These are phyloP conservation scores for Trichophyton mentagrophytes DNA, from an alignment of 2,329 filamentous ascomycete species.

Conservation along the genomic window DNA sequence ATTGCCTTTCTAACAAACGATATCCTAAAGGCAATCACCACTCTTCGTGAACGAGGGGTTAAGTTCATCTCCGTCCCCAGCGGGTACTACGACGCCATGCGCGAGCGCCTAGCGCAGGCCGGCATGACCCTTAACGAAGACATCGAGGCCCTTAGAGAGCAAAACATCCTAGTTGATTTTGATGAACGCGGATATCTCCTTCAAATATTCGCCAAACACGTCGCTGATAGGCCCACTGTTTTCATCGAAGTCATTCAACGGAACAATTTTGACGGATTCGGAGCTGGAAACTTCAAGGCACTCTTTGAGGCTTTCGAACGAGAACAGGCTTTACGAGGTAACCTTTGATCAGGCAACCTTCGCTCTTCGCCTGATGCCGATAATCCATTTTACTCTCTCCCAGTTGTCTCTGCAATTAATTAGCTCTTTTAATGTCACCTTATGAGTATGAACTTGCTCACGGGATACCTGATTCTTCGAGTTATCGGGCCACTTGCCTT, in stretches of 20 bases:
- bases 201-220: constrained; percentile 62
- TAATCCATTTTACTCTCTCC: neutral
- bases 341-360: constrained; percentile 40
- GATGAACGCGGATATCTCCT: constrained; percentile 75
- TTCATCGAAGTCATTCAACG: constrained; percentile 90
- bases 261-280: constrained; percentile 76
- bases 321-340: constrained; percentile 71
- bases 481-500: neutral
- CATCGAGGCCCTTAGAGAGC: constrained; percentile 56
- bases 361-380: neutral
- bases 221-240: constrained; percentile 86
- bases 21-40: constrained; percentile 59
- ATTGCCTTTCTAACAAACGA: constrained; percentile 70
- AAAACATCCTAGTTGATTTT: constrained; percentile 84
- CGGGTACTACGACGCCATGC: constrained; percentile 70
- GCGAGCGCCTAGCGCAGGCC: constrained; percentile 49
- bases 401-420: neutral
- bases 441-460: too few relatives aligned
- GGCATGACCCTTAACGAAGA: constrained; percentile 54
- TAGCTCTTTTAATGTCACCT: too few relatives aligned
- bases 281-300: constrained; percentile 85
- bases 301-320: constrained; percentile 86
- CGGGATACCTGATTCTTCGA: neutral
- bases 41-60: constrained; percentile 63
- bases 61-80: constrained; percentile 74